phyloP scores from a whole-genome alignment of 2,329 filamentous ascomycete genomes.

The Colletotrichum spinosum region DNA sequence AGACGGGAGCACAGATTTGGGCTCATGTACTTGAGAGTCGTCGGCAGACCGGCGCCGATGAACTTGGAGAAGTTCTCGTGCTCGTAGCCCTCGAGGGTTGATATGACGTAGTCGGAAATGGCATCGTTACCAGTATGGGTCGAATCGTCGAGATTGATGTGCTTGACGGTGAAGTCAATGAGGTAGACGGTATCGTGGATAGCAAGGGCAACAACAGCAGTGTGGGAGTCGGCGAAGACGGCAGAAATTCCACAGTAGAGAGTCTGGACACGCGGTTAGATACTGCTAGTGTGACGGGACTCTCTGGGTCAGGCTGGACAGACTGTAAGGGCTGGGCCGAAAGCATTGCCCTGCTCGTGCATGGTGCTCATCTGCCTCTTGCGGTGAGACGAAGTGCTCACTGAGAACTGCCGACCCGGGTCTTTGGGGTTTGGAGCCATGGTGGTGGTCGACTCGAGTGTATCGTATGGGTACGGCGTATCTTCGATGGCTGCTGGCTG shows the following conservation, averaged over 20 bases:
- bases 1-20: slow-evolving; percentile 76
- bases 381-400: slow-evolving; percentile 57
- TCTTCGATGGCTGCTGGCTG: not conserved
- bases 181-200: slow-evolving; percentile 81
- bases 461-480: not conserved
- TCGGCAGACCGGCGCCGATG: slow-evolving; percentile 77
- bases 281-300: not conserved
- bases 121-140: slow-evolving; percentile 54
- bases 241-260: slow-evolving; percentile 74
- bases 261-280: slow-evolving; percentile 51
- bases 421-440: slow-evolving; percentile 22
- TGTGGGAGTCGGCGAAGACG: slow-evolving; percentile 60
- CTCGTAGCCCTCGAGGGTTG: slow-evolving; percentile 69
- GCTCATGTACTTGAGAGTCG: slow-evolving; percentile 67
- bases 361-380: slow-evolving; percentile 59
- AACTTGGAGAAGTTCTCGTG: slow-evolving; percentile 78
- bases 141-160: slow-evolving; percentile 59
- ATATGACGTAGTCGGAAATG: slow-evolving; percentile 71
- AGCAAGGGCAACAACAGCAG: slow-evolving; percentile 72
- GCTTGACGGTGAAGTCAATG: slow-evolving; percentile 76
- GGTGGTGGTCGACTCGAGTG: not conserved
- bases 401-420: slow-evolving; percentile 54
- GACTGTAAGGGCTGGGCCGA: slow-evolving; percentile 61
- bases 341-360: slow-evolving; percentile 55
- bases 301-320: slow-evolving; percentile 27